Evolutionary conservation across 2,329 filamentous ascomycete species (phyloP).

Genomic region (Exophiala viscosa): DNA sequence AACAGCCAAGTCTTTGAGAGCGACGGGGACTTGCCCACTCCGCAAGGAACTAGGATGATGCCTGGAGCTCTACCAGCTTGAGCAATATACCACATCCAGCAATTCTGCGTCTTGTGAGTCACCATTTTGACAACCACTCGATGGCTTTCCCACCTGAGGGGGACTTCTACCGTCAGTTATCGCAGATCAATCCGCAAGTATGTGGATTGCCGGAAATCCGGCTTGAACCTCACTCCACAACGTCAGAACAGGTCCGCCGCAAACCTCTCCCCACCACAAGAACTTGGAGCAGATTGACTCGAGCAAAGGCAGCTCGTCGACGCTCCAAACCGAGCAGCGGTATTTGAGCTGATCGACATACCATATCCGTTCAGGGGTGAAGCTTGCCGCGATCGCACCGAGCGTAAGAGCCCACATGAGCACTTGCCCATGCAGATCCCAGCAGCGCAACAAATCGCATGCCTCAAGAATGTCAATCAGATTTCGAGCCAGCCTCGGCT

Average conservation of each 20-base stretch:
- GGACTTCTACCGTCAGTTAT: not conserved
- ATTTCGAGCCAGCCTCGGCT: constrained; percentile 9
- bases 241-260: constrained; percentile 10
- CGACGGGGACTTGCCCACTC: constrained; percentile 17
- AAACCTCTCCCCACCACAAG: constrained; percentile 23
- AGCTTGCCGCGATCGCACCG: constrained; percentile 16
- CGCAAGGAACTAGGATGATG: constrained; percentile 17
- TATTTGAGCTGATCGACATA: constrained; percentile 14
- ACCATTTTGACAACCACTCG: not conserved
- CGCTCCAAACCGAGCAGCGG: constrained; percentile 8
- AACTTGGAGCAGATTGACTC: constrained; percentile 15
- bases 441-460: constrained; percentile 5
- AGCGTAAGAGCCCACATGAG: constrained; percentile 19
- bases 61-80: constrained; percentile 21
- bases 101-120: no score
- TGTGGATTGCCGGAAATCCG: no score
- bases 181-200: no score
- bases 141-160: not conserved
- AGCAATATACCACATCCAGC: not conserved
- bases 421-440: constrained; percentile 17
- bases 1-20: constrained; percentile 24
- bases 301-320: constrained; percentile 14
- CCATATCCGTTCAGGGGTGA: constrained; percentile 10
- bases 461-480: constrained; percentile 13
- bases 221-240: constrained; percentile 15